Evolutionary conservation across 352 stramenopile species (phyloP).

Genomic region (Phytophthora hibernalis): DNA sequence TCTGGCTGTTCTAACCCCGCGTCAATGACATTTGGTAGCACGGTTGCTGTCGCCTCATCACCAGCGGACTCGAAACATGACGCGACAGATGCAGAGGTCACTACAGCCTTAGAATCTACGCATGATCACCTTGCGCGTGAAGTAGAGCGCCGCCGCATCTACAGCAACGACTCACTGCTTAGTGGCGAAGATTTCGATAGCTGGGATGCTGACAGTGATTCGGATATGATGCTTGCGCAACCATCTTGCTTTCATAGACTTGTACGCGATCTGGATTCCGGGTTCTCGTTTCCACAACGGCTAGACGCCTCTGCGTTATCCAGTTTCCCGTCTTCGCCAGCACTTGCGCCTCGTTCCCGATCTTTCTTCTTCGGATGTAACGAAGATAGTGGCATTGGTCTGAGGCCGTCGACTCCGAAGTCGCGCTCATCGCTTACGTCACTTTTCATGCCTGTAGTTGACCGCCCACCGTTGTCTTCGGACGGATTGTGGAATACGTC

Average conservation of each 20-base stretch:
- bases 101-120: slow-evolving; percentile 34
- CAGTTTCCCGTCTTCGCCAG: slow-evolving; percentile 33
- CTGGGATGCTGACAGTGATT: slow-evolving; percentile 32
- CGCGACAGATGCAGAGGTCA: slow-evolving; percentile 35
- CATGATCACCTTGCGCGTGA: slow-evolving; percentile 25
- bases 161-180: slow-evolving; percentile 15
- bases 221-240: slow-evolving; percentile 22
- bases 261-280: slow-evolving; percentile 62
- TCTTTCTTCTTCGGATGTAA: slow-evolving; percentile 23
- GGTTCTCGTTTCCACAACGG: slow-evolving; percentile 61
- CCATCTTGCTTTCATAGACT: slow-evolving; percentile 53
- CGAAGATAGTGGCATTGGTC: slow-evolving; percentile 14
- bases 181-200: slow-evolving; percentile 25
- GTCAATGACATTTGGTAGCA: slow-evolving; percentile 39
- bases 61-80: slow-evolving; percentile 29
- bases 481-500: slow-evolving; percentile 42
- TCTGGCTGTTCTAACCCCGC: slow-evolving; percentile 32
- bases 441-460: slow-evolving; percentile 38
- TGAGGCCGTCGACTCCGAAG: slow-evolving; percentile 28
- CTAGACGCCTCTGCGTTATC: slow-evolving; percentile 38
- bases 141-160: slow-evolving; percentile 9
- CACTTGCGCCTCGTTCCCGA: slow-evolving; percentile 27
- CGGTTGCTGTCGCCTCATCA: slow-evolving; percentile 40
- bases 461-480: slow-evolving; percentile 33
- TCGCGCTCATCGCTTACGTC: slow-evolving; percentile 44